A percentile compares a stretch with the other conserved stretches of the same genome.
Conservation (phyloP, 352 stramenopile species). For the Phytophthora sp. region DNA sequence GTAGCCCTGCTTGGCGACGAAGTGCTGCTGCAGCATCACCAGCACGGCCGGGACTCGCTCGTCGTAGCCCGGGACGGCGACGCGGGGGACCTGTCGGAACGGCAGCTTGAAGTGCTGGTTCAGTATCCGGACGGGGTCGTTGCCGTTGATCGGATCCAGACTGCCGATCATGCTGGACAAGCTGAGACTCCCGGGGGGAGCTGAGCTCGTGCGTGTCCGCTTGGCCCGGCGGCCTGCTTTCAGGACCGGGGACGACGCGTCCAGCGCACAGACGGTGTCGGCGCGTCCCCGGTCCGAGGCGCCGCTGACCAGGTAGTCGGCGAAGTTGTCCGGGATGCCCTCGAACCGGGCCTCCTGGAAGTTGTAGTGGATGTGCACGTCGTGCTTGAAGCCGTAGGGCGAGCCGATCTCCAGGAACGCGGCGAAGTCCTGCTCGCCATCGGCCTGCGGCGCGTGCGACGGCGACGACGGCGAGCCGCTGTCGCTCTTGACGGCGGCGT, state of each 20-base stretch:
- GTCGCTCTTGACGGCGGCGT: conserved; percentile 33
- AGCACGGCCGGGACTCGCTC: conserved; percentile 86
- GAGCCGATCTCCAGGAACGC: conserved; percentile 67
- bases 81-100: conserved; percentile 73
- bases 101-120: conserved; percentile 89
- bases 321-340: conserved; percentile 82
- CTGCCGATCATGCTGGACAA: conserved; percentile 41
- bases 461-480: conserved; percentile 38
- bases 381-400: conserved; percentile 80
- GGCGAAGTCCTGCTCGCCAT: conserved; percentile 39
- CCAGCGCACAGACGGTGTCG: conserved; percentile 22
- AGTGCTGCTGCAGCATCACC: conserved; percentile 87
- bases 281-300: conserved; percentile 25
- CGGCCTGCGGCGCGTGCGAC: conserved; percentile 22
- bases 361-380: conserved; percentile 90
- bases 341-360: conserved; percentile 87
- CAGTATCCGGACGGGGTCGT: conserved; percentile 55
- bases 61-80: conserved; percentile 67
- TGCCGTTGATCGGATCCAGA: conserved; percentile 17
- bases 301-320: conserved; percentile 58
- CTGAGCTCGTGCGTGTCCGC: conserved; percentile 49
- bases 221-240: conserved; percentile 24
- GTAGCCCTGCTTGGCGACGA: conserved; percentile 70
- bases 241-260: conserved; percentile 9
- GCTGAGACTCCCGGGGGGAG: conserved; percentile 33